phyloP scores from a whole-genome alignment of 345 rosid genomes.

The Eucalyptus rudis region DNA sequence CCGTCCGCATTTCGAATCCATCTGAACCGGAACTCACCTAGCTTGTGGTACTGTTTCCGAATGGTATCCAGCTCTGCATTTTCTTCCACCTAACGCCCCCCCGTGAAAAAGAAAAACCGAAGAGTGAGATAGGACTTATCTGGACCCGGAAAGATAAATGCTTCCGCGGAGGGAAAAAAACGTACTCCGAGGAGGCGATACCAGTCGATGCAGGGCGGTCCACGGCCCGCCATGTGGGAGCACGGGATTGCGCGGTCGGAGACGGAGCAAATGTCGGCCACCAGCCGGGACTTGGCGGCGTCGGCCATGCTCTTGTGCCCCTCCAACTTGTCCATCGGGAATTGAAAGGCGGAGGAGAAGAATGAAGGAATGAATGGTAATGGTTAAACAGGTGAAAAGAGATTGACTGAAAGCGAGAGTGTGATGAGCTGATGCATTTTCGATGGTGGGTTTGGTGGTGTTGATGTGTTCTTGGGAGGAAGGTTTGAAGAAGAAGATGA shows the following conservation, averaged over 20 bases:
- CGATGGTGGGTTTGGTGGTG: neutral
- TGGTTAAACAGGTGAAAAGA: neutral
- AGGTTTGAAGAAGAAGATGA: neutral
- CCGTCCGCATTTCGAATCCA: neutral
- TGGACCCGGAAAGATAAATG: neutral
- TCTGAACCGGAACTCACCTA: constrained; percentile 31
- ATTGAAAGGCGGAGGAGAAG: neutral
- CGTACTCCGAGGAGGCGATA: neutral
- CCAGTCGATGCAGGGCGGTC: neutral
- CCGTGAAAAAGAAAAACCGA: neutral
- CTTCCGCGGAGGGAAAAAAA: neutral
- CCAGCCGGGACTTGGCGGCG: neutral
- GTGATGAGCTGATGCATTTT: neutral
- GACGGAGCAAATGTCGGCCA: neutral
- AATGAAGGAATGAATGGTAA: neutral
- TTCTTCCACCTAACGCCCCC: constrained; percentile 59
- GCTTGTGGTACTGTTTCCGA: constrained; percentile 54
- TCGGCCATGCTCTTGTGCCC: neutral
- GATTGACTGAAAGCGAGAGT: neutral
- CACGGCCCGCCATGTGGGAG: neutral
- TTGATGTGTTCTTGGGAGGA: neutral
- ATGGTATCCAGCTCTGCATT: constrained; percentile 44
- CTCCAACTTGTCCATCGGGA: neutral
- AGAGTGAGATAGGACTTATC: neutral
- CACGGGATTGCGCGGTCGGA: neutral